Conservation (phyloP, 1,284 basidiomycete genomes). For the Lentinus polychrous region DNA sequence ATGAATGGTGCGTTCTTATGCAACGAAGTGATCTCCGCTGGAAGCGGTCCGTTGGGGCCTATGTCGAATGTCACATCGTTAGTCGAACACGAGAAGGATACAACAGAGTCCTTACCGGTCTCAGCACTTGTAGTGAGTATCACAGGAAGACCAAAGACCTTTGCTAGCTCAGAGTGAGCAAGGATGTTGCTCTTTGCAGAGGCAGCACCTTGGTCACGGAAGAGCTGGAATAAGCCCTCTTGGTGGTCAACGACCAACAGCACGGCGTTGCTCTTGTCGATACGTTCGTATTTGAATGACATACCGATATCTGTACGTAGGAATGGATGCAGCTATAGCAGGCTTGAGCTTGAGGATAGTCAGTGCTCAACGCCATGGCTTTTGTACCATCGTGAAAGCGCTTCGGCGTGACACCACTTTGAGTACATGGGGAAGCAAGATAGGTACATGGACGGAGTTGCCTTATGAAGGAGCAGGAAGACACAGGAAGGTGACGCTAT, state of each 20-base stretch:
- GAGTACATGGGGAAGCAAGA: no score
- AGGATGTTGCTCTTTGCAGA: constrained; percentile 37
- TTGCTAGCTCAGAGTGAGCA: constrained; percentile 37
- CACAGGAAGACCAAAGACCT: constrained; percentile 37
- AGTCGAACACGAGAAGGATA: neutral
- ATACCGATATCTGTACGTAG: neutral
- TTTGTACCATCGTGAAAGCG: no score
- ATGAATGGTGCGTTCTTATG: constrained; percentile 37
- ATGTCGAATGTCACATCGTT: neutral
- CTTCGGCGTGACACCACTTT: no score
- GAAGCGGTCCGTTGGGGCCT: constrained; percentile 42
- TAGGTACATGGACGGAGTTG: no score
- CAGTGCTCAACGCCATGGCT: no score
- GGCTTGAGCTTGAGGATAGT: no score
- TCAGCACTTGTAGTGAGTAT: constrained; percentile 39
- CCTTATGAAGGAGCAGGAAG: no score
- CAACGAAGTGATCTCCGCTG: constrained; percentile 35
- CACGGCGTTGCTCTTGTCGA: constrained; percentile 36
- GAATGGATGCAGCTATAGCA: no score
- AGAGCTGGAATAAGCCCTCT: constrained; percentile 38
- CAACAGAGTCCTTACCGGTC: constrained; percentile 22
- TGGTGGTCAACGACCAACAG: constrained; percentile 43
- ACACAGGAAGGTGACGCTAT: no score
- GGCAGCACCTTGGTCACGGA: constrained; percentile 31
- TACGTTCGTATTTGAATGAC: constrained; percentile 29